phyloP scores from a whole-genome alignment of 1,284 basidiomycete genomes.

The Phellopilus nigrolimitatus region DNA sequence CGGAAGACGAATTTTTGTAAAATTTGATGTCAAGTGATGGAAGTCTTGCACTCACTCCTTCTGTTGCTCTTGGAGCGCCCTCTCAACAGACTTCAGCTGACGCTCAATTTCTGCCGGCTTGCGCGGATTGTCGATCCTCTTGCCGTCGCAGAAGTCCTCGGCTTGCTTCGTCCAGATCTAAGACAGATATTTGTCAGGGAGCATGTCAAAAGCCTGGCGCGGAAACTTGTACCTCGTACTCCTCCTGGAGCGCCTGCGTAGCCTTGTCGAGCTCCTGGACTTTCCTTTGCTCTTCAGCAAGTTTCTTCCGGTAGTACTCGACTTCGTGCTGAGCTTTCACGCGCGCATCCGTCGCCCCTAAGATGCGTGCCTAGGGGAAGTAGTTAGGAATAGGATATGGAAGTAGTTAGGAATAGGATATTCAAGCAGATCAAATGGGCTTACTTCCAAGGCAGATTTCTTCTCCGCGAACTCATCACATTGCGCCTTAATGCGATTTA shows the following conservation, averaged over 20 bases:
- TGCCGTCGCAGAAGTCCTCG: constrained; percentile 49
- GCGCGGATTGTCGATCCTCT: constrained; percentile 52
- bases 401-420: no score
- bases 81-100: constrained; percentile 57
- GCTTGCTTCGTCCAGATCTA: constrained; percentile 68
- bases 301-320: constrained; percentile 45
- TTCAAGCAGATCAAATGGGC: constrained; percentile 21
- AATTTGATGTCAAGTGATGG: no score
- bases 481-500: constrained; percentile 41
- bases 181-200: not conserved
- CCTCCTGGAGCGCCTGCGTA: constrained; percentile 47
- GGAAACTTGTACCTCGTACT: constrained; percentile 46
- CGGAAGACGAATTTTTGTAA: constrained; percentile 3
- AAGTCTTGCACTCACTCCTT: constrained; percentile 52
- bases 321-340: constrained; percentile 43
- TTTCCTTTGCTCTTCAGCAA: constrained; percentile 38
- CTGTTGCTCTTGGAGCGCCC: constrained; percentile 67
- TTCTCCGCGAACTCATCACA: constrained; percentile 45
- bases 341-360: constrained; percentile 41
- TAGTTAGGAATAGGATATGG: not conserved
- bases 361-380: constrained; percentile 36
- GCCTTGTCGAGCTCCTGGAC: constrained; percentile 40
- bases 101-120: constrained; percentile 52
- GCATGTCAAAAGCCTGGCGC: not conserved
- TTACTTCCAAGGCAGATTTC: constrained; percentile 38